Evolutionary conservation across 2,329 filamentous ascomycete species (phyloP), one percentile per base, ranked within the genome.

Genomic region (Scedosporium dehoogii): DNA sequence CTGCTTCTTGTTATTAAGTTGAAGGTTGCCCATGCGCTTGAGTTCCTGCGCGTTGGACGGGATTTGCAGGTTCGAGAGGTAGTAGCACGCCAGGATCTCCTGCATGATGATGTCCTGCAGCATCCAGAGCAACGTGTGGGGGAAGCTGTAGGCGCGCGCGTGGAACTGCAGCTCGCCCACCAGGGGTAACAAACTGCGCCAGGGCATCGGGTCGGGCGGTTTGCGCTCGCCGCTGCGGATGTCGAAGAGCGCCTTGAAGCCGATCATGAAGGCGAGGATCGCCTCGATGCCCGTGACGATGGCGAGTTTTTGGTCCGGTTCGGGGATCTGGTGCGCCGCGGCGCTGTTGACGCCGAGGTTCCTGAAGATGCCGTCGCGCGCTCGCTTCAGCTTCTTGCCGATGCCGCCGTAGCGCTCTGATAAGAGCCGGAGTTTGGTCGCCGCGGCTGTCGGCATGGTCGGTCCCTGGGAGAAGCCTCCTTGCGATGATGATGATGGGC

Each of bases 341-440:
- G 64, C 64, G 53, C 64, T 67, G 5, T 66, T 59, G 9, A 65
- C 62, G 63, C 67, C 6, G 63, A 62, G 70, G 5, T 72, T 66
- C 42, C 63, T 67, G 42, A 63, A 67, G 64, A 82, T 75, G 16
- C 72, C 76, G 65, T 85, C 83, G 27, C 81, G 79, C 12, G 77
- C 73, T 64, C 84, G 82, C 73, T 85, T 85, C 18, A 85, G 73
- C 61, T 75, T 78, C 38, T 74, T 78, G 2, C 79, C 83, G 6
- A 83, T 67, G 10, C n/a, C 2, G 65, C 69, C 29, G 70, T 71
- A 66, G 78, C 78, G 38, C 68, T 57, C 67, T 6, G 69, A 68
- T 29, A 3, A 71, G 71, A 41, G 63, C 29, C 46, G 63, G 6
- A 60, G 42, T 21, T 51, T 61, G 6, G 14, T 56, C 16, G 44